phyloP scores from a whole-genome alignment of 2,329 filamentous ascomycete species.

The Fusarium cyanostomum region DNA sequence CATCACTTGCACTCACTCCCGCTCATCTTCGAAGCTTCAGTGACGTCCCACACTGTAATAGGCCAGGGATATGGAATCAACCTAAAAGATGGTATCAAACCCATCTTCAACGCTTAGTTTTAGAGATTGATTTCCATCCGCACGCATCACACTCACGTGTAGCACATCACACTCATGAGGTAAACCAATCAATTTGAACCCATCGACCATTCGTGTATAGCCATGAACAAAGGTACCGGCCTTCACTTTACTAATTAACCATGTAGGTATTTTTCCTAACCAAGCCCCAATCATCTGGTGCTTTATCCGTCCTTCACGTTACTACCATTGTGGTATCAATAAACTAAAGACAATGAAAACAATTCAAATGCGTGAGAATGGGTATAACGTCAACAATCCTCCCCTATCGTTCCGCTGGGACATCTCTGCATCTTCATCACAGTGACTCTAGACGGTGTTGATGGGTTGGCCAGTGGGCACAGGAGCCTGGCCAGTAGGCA shows the following conservation, averaged over 20 bases:
- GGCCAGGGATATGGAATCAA: too few relatives aligned
- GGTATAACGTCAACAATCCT: conserved; percentile 38
- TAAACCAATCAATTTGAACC: conserved; percentile 32
- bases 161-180: background rate
- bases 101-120: too few relatives aligned
- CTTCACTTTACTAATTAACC: conserved; percentile 21
- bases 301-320: conserved; percentile 25
- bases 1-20: background rate
- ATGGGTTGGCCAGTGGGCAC: conserved; percentile 23
- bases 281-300: conserved; percentile 17
- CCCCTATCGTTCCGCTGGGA: conserved; percentile 5
- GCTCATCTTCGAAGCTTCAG: too few relatives aligned
- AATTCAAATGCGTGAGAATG: conserved; percentile 32
- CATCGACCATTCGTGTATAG: conserved; percentile 28
- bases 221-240: conserved; percentile 35
- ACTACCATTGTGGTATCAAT: conserved; percentile 35
- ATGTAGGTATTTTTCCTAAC: conserved; percentile 6
- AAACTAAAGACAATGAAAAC: conserved; percentile 29
- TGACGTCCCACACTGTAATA: too few relatives aligned
- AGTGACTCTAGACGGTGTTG: conserved; percentile 30
- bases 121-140: too few relatives aligned
- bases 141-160: background rate
- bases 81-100: too few relatives aligned
- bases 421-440: conserved; percentile 4
- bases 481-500: conserved; percentile 8